Evolutionary conservation across 495 filamentous ascomycete species (phyloP).

Genomic region (Trichocladium antarcticum): DNA sequence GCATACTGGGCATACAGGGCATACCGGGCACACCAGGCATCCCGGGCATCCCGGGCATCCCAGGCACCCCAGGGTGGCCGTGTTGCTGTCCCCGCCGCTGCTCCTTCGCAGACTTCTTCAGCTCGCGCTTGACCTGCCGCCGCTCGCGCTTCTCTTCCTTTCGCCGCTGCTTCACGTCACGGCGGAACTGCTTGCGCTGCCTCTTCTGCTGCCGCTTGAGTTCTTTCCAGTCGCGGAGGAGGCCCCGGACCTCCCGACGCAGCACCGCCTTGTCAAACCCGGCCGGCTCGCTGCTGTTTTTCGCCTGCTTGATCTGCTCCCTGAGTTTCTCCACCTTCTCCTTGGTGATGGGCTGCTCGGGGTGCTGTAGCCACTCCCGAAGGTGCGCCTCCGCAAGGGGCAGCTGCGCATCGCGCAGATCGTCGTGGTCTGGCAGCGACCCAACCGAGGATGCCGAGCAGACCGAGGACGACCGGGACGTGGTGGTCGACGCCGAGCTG

Average conservation of each 20-base stretch:
- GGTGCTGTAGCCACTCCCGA: conserved; percentile 31
- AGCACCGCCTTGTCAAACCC: conserved; percentile 21
- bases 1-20: neutral
- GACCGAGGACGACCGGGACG: conserved; percentile 20
- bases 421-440: conserved; percentile 38
- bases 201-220: conserved; percentile 34
- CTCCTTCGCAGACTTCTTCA: conserved; percentile 18
- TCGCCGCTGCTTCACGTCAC: conserved; percentile 18
- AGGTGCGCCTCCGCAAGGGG: conserved; percentile 28
- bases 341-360: conserved; percentile 36
- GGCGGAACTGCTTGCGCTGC: conserved; percentile 15
- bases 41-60: neutral
- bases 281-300: conserved; percentile 14
- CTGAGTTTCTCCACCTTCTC: conserved; percentile 27
- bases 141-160: conserved; percentile 26
- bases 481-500: conserved; percentile 16
- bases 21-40: neutral
- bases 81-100: conserved; percentile 7
- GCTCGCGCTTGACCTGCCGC: conserved; percentile 17
- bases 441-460: conserved; percentile 33
- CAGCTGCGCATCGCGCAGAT: conserved; percentile 34
- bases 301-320: conserved; percentile 32
- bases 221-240: conserved; percentile 32
- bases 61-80: neutral
- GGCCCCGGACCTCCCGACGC: conserved; percentile 29